Percentiles rank a stretch among this genome's conserved stretches.
Evolutionary conservation across 352 stramenopile species (phyloP).

Genomic region (Globisporangium recalcitrans): DNA sequence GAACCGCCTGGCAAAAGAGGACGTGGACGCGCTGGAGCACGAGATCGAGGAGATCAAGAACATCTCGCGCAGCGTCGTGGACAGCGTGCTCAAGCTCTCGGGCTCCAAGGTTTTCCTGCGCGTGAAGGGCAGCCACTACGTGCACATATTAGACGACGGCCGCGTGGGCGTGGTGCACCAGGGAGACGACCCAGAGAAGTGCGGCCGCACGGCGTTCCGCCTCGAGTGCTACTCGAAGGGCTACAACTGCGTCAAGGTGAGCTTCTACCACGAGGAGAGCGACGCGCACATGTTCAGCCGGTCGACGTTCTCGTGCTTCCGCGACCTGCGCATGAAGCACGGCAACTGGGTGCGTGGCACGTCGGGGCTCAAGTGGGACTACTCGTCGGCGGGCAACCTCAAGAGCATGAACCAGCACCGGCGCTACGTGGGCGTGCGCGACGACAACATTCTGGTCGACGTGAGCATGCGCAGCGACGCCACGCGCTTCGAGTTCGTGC

Average conservation of each 20-base stretch:
- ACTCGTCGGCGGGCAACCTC: slow-evolving; percentile 72
- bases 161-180: slow-evolving; percentile 54
- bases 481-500: slow-evolving; percentile 71
- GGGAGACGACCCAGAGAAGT: slow-evolving; percentile 34
- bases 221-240: slow-evolving; percentile 73
- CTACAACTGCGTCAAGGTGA: slow-evolving; percentile 87
- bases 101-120: slow-evolving; percentile 56
- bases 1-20: slow-evolving; percentile 60
- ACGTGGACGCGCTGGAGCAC: slow-evolving; percentile 63
- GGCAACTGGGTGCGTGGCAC: slow-evolving; percentile 47
- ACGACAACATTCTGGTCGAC: slow-evolving; percentile 70
- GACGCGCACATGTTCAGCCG: slow-evolving; percentile 80
- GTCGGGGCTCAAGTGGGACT: slow-evolving; percentile 73
- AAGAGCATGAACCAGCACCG: slow-evolving; percentile 89
- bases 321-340: slow-evolving; percentile 79
- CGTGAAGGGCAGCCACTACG: slow-evolving; percentile 68
- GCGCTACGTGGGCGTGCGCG: slow-evolving; percentile 68
- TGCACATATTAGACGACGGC: slow-evolving; percentile 40
- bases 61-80: slow-evolving; percentile 58
- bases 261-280: slow-evolving; percentile 65
- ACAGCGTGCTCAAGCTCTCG: slow-evolving; percentile 61
- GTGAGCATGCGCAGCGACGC: slow-evolving; percentile 86
- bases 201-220: slow-evolving; percentile 59
- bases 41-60: slow-evolving; percentile 77
- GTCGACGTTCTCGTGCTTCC: slow-evolving; percentile 82